Percentiles rank a stretch among this genome's conserved stretches.
Evolutionary conservation across 257 asterid genomes (phyloP).

Genomic region (Plantago major): DNA sequence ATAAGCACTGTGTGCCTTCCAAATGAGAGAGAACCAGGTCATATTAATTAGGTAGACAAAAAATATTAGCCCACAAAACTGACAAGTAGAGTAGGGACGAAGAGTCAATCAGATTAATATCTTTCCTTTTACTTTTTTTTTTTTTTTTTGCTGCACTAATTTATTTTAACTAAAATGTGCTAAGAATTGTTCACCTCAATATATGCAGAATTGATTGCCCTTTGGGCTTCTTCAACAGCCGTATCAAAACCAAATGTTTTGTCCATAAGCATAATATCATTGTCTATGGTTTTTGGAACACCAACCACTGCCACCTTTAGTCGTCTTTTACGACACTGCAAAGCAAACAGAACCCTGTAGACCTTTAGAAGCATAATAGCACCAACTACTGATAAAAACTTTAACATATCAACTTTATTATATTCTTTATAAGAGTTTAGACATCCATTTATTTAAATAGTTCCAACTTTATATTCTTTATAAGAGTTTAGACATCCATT

Average conservation of each 20-base stretch:
- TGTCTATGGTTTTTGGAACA: constrained; percentile 97
- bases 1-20: constrained; percentile 96
- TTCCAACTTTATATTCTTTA: no score
- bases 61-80: constrained; percentile 5
- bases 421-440: no score
- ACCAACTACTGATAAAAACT: neutral
- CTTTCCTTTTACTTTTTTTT: neutral
- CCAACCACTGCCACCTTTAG: constrained; percentile 83
- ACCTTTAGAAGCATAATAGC: neutral
- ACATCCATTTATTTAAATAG: no score
- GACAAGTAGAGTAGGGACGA: neutral
- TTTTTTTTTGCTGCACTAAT: neutral
- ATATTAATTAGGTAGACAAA: neutral
- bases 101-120: constrained; percentile 2
- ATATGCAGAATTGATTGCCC: constrained; percentile 91
- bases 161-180: constrained; percentile 12
- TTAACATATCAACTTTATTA: neutral
- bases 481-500: no score
- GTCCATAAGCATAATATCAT: constrained; percentile 93
- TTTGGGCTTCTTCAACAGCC: constrained; percentile 98
- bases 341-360: constrained; percentile 12
- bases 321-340: constrained; percentile 67
- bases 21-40: constrained; percentile 19
- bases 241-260: constrained; percentile 98
- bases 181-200: constrained; percentile 55